Percentiles rank a stretch among this genome's conserved stretches.
phyloP scores from a whole-genome alignment of 2,329 filamentous ascomycete species.

The Ascochyta fabae region DNA sequence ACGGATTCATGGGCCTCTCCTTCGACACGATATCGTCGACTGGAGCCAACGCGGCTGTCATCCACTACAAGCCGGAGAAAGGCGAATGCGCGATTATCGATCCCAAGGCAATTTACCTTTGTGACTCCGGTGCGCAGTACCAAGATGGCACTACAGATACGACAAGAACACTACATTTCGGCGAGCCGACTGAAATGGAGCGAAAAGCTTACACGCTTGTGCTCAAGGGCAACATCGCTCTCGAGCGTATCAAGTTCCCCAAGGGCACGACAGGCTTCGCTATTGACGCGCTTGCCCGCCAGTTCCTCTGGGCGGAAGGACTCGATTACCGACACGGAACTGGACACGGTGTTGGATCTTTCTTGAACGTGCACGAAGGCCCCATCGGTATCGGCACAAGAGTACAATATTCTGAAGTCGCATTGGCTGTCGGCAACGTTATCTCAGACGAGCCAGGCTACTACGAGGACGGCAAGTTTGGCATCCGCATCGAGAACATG shows the following conservation, averaged over 20 bases:
- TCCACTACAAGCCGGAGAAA: conserved; percentile 88
- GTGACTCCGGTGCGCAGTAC: conserved; percentile 97
- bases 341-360: conserved; percentile 94
- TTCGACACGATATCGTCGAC: conserved; percentile 97
- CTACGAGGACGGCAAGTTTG: conserved; percentile 94
- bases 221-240: conserved; percentile 88
- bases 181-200: conserved; percentile 80
- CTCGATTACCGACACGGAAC: conserved; percentile 96
- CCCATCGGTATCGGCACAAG: conserved; percentile 95
- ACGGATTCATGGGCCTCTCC: conserved; percentile 86
- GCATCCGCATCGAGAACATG: conserved; percentile 96
- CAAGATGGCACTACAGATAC: conserved; percentile 95
- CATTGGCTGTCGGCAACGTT: conserved; percentile 89
- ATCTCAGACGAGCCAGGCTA: conserved; percentile 96
- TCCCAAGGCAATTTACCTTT: conserved; percentile 85
- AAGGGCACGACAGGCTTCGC: conserved; percentile 95
- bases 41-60: conserved; percentile 89
- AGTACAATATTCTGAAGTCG: conserved; percentile 88
- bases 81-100: conserved; percentile 85
- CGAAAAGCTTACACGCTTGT: conserved; percentile 92
- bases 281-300: conserved; percentile 84
- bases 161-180: conserved; percentile 92
- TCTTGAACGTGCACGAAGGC: conserved; percentile 95
- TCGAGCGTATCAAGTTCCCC: conserved; percentile 87
- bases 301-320: conserved; percentile 90